Percentiles rank a stretch among this genome's conserved stretches.
phyloP scores from a whole-genome alignment of 2,329 filamentous ascomycete species.

The Bipolaris sorokiniana region DNA sequence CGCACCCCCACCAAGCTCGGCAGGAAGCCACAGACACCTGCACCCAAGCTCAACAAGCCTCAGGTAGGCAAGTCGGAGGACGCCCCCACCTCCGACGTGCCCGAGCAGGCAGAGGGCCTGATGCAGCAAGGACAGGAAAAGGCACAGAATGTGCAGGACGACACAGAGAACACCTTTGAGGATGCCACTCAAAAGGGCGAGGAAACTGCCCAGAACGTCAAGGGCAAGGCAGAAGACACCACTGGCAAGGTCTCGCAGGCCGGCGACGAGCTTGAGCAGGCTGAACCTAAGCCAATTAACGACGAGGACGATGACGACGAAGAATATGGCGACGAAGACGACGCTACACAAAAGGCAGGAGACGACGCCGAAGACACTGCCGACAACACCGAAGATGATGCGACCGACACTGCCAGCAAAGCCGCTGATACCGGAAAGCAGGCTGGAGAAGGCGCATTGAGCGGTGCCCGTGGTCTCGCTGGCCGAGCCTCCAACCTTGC shows the following conservation, averaged over 20 bases:
- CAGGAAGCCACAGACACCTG: conserved; percentile 51
- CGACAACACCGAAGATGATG: conserved; percentile 52
- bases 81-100: conserved; percentile 45
- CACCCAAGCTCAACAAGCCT: conserved; percentile 53
- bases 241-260: conserved; percentile 57
- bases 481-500: conserved; percentile 56
- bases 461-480: conserved; percentile 55
- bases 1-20: conserved; percentile 60
- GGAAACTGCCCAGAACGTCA: conserved; percentile 43
- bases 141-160: conserved; percentile 48
- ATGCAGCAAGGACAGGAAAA: conserved; percentile 47
- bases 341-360: conserved; percentile 53
- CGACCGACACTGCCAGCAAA: conserved; percentile 42
- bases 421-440: conserved; percentile 46
- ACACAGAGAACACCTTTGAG: conserved; percentile 47
- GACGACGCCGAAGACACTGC: conserved; percentile 54
- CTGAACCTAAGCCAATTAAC: conserved; percentile 55
- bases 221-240: conserved; percentile 46
- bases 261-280: conserved; percentile 53
- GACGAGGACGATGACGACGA: conserved; percentile 46
- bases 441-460: conserved; percentile 49
- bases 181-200: conserved; percentile 43
- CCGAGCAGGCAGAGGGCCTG: conserved; percentile 45
- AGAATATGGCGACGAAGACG: conserved; percentile 35
- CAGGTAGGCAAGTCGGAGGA: conserved; percentile 41